Conservation (phyloP, 331 rosid species). For the Malus hybrid region DNA sequence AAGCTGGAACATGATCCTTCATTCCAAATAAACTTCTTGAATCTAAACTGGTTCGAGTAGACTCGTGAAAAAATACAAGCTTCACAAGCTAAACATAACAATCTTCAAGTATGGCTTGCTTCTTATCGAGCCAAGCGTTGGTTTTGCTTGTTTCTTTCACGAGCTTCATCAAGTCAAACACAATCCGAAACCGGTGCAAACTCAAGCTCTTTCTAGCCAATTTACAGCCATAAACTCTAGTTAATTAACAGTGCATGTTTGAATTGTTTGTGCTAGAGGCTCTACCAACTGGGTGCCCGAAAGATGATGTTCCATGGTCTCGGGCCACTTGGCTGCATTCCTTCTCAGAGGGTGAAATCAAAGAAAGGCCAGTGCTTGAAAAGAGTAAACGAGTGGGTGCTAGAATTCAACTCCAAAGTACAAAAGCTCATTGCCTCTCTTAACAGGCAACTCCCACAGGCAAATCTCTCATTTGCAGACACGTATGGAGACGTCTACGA, state of each 20-base stretch:
- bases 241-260: background rate
- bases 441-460: conserved; percentile 45
- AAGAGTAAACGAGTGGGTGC: conserved; percentile 46
- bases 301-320: conserved; percentile 56
- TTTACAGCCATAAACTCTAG: background rate
- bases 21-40: background rate
- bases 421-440: conserved; percentile 41
- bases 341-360: conserved; percentile 79
- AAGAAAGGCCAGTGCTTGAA: conserved; percentile 49
- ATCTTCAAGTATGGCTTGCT: background rate
- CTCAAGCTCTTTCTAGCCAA: background rate
- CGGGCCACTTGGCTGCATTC: conserved; percentile 87
- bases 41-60: background rate
- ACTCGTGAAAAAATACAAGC: background rate
- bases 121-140: background rate
- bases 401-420: conserved; percentile 31
- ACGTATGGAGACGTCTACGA: conserved; percentile 53
- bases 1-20: background rate
- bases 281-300: conserved; percentile 60
- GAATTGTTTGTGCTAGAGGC: conserved; percentile 28
- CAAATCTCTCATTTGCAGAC: conserved; percentile 49
- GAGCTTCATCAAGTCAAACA: background rate
- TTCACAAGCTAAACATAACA: too few relatives aligned
- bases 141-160: background rate
- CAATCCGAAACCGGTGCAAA: background rate